Base-by-base conservation (phyloP, 2,329 filamentous ascomycete genomes). In the Alternaria ethzedia region DNA sequence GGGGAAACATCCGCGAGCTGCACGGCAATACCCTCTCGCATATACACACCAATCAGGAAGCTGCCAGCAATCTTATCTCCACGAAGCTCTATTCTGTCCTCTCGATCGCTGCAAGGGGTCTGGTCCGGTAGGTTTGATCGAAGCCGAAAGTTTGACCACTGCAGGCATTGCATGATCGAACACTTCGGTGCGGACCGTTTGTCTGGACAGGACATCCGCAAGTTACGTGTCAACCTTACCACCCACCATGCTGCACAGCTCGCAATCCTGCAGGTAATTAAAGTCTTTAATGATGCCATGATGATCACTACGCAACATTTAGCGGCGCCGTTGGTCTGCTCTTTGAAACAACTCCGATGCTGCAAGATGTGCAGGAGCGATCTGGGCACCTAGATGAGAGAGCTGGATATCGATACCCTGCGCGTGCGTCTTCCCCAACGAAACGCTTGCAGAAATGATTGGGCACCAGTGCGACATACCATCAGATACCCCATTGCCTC, bases 131-230 rank as follows among this genome's bases (percentile, higher is more conserved):
- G 49, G 49, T 52, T 52, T 36, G 28, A 41, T 41, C 49, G 28
- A 52, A 25, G 49, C 30, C 28, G 49, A 41, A 52, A 52, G 20
- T 52, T 52, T 25, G 28, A 41, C 28, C 49, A 52, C 30, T 23
- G 49, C 30, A 52, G 49, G 49, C 49, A 52, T 52, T 52, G 49
- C 49, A 36, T 36, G 11, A 52, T 52, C 20, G 49, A 52, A 52
- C 49, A 52, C 30, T 41, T 52, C 49, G 49, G 49, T 52, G 49
- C 49, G 49, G 49, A 52, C 49, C 49, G 49, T 52, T 52, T 52
- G 28, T 23, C 49, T 52, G 49, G 49, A 41, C 20, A 52, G 15
- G 13, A 36, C 49, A 41, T 36, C 28, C 49, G 30, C 30, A 52
- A 41, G 30, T 52, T 36, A 52, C 49, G 28, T 32, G 49, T 52